Base-by-base conservation (phyloP, 768 basidiomycete species). In the Mycena venus region DNA sequence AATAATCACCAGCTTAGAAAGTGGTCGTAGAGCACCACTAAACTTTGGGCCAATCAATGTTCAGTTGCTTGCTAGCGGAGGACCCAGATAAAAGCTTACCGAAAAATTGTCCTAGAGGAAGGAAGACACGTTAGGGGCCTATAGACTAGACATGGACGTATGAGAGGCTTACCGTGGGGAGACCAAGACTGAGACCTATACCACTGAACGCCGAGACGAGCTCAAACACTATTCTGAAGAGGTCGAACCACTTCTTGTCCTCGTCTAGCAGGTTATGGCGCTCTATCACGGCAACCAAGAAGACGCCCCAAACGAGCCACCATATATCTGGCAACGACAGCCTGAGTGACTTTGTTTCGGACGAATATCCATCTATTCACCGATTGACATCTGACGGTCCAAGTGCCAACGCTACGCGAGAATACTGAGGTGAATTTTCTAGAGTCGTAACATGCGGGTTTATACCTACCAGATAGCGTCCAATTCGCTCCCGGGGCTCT, bases 231-330 rank as follows among this genome's bases (percentile, higher is more conserved):
- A 90, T 83, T 9, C 86, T 79, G 82, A 90, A 90, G 40, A 89
- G 63, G 70, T 91, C 91, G 81, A 95, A 93, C 90, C 91, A 93
- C 38, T 88, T 87, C 74, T 90, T 89, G 7, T 83, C 84, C 21
- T 87, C 83, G 64, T 93, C 86, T 81, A 90, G 85, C 53, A 94
- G 81, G 51, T 88, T 87, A 11, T 85, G 88, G 5, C 90, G 86
- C 83, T 95, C 94, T 44, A 95, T 89, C 67, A 95, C 91, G 56
- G 92, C 90, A 51, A 95, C 85, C 17, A 93, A 77, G 83, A 94
- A 94, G 3, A 96, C 87, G 1, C 89, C 93, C 82, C 91, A 90
- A 0, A 90, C 92, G 10, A 96, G 87, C 94, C 93, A 95, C 94
- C 94, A 95, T 62, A 95, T 91, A 80, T 95, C 94, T 87, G 87